Conservation (phyloP, 306 rosid species). For the Vigna mungo region DNA sequence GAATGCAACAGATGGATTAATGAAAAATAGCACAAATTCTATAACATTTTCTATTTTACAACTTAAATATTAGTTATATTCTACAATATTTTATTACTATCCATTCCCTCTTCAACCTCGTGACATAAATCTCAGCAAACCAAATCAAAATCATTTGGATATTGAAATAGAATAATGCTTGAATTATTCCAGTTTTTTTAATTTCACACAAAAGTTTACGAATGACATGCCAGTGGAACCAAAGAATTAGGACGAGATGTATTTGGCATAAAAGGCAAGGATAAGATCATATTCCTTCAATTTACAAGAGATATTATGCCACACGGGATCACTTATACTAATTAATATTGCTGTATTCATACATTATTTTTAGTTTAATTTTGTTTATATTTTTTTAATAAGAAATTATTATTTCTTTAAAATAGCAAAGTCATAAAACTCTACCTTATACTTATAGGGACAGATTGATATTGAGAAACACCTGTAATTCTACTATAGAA, state of each 20-base stretch:
- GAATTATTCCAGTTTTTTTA: neutral
- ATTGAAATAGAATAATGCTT: conserved; percentile 28
- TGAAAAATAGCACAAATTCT: conserved; percentile 47
- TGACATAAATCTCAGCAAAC: conserved; percentile 28
- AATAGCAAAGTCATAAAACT: neutral
- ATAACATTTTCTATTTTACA: conserved; percentile 6
- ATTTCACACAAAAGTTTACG: conserved; percentile 23
- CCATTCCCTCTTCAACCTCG: conserved; percentile 7
- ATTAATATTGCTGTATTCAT: too few species aligned
- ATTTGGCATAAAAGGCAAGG: conserved; percentile 27
- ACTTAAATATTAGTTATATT: neutral
- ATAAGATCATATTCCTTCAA: conserved; percentile 3
- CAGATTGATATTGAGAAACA: neutral
- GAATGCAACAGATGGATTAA: conserved; percentile 20
- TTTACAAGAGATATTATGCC: neutral
- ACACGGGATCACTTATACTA: too few species aligned
- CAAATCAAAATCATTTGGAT: neutral
- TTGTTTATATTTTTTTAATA: too few species aligned
- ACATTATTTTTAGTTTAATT: too few species aligned
- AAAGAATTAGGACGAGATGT: conserved; percentile 31
- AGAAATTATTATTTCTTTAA: too few species aligned
- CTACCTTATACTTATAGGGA: neutral
- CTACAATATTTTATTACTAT: neutral
- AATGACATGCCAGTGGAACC: conserved; percentile 4
- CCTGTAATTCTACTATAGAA: neutral